Evolutionary conservation across 2,329 filamentous ascomycete species (phyloP).

Genomic region (Verticillium zaregamsianum): DNA sequence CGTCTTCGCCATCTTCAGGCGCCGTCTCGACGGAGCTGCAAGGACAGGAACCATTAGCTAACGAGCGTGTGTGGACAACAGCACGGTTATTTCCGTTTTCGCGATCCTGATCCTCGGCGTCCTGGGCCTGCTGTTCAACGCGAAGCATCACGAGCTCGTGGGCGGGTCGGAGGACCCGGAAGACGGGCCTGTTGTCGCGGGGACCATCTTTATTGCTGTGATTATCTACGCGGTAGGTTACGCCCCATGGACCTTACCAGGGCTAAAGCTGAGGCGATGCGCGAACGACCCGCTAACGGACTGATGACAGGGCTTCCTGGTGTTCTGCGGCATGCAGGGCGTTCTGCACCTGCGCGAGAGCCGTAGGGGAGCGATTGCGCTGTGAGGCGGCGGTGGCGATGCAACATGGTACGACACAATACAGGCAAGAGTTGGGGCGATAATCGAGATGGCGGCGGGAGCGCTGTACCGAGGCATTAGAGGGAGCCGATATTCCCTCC

Average conservation of each 20-base stretch:
- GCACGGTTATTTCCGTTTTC: slow-evolving; percentile 67
- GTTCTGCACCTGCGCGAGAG: slow-evolving; percentile 80
- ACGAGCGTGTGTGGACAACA: slow-evolving; percentile 29
- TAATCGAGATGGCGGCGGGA: neutral
- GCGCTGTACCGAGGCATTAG: too few relatives aligned
- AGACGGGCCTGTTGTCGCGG: slow-evolving; percentile 73
- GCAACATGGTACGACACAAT: neutral
- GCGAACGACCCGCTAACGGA: neutral
- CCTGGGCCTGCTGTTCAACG: slow-evolving; percentile 68
- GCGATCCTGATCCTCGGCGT: slow-evolving; percentile 61
- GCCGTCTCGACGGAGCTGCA: slow-evolving; percentile 8
- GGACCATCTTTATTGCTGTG: slow-evolving; percentile 83
- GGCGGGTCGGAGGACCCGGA: slow-evolving; percentile 67
- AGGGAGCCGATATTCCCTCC: too few relatives aligned
- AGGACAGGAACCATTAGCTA: neutral
- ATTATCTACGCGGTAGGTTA: slow-evolving; percentile 79
- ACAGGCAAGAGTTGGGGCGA: neutral
- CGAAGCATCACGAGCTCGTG: slow-evolving; percentile 77
- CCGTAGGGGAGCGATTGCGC: slow-evolving; percentile 76
- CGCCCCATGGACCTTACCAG: too few relatives aligned
- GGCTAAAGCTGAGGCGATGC: too few relatives aligned
- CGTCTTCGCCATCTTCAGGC: neutral
- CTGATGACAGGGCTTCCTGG: slow-evolving; percentile 68
- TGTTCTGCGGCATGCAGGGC: slow-evolving; percentile 89
- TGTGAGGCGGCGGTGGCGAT: slow-evolving; percentile 37